A percentile compares a stretch with the other conserved stretches of the same genome.
phyloP scores from a whole-genome alignment of 805 yeast genomes.

The Priceomyces medius region DNA sequence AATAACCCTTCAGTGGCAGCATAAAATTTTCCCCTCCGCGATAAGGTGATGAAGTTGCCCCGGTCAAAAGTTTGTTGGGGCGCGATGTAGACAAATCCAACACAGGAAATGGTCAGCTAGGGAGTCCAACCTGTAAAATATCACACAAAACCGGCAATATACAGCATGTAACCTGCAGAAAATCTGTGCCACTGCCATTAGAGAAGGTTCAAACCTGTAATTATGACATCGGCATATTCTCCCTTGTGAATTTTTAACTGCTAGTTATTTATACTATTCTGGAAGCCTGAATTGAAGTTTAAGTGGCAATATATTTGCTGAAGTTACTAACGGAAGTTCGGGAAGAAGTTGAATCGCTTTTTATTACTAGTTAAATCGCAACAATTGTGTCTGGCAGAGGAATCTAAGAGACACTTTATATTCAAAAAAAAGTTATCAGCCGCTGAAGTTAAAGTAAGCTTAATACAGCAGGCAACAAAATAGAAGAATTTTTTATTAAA shows the following conservation, averaged over 20 bases:
- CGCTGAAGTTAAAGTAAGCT: no score
- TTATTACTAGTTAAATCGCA: no score
- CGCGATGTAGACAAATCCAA: background rate
- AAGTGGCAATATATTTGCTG: background rate
- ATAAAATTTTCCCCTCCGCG: background rate
- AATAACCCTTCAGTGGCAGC: no score
- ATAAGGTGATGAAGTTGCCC: background rate
- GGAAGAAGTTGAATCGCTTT: background rate
- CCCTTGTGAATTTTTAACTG: conserved; percentile 2
- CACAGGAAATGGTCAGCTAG: background rate
- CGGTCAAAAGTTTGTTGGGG: background rate
- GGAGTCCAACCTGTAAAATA: background rate
- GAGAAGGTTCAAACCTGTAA: background rate
- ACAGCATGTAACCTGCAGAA: background rate
- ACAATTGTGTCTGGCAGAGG: background rate
- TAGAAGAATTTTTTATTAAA: no score
- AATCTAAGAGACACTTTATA: background rate
- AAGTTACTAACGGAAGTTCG: background rate
- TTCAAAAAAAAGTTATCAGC: no score
- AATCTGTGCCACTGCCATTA: background rate
- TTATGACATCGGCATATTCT: background rate
- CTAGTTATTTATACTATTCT: background rate
- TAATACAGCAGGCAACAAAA: no score
- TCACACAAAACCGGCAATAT: background rate
- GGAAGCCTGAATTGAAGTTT: background rate